phyloP scores from a whole-genome alignment of 1,284 basidiomycete species.

The Tilletia caries region DNA sequence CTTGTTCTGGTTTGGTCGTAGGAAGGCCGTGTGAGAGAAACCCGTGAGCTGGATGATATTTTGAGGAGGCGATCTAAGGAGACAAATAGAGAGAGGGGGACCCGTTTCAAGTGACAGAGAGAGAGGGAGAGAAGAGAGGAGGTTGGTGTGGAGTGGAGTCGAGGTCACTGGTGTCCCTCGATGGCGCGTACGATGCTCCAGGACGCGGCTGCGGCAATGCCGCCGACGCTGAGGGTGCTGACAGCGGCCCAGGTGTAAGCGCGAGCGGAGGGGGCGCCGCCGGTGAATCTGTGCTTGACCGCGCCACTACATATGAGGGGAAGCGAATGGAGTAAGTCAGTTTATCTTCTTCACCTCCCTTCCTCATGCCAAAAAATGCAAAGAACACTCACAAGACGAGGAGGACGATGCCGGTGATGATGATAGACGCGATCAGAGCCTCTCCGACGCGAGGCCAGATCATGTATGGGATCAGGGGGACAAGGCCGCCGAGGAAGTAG shows the following conservation, averaged over 20 bases:
- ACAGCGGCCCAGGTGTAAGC: constrained; percentile 73
- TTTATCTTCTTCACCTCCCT: no score
- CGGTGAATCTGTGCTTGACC: constrained; percentile 41
- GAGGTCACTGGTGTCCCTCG: constrained; percentile 57
- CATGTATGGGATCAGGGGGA: constrained; percentile 46
- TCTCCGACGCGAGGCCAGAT: constrained; percentile 30
- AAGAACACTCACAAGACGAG: no score
- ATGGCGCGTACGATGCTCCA: constrained; percentile 77
- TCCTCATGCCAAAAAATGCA: no score
- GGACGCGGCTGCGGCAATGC: constrained; percentile 80
- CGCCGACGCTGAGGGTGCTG: constrained; percentile 84
- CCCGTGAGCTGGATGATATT: no score
- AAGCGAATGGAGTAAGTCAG: no score
- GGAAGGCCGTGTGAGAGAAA: no score
- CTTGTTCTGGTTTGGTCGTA: no score
- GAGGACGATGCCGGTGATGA: constrained; percentile 41
- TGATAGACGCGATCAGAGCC: constrained; percentile 35
- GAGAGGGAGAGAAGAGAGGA: neutral
- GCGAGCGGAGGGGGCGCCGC: constrained; percentile 32
- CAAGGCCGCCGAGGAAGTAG: constrained; percentile 42
- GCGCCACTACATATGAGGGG: no score
- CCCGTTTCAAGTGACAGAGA: no score
- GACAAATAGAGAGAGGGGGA: no score
- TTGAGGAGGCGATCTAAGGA: no score
- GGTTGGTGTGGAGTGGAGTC: no score